Conservation (phyloP, 2,329 filamentous ascomycete genomes). For the Chaetomiaceae sp. region DNA sequence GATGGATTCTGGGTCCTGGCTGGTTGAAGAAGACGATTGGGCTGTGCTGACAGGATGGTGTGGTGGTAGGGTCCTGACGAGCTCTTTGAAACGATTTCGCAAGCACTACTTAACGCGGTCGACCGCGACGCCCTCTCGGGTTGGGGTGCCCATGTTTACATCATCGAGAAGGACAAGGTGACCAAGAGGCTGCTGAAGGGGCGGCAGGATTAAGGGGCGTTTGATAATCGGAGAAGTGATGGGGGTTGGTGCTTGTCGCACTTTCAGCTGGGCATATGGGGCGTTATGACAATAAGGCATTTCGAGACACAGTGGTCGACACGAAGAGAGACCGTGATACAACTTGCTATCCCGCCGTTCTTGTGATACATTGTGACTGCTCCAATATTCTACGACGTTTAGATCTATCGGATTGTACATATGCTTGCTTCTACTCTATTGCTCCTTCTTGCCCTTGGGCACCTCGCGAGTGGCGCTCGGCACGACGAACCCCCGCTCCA, state of each 20-base stretch:
- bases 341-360: not conserved
- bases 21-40: not conserved
- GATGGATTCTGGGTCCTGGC: not conserved
- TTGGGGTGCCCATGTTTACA: slow-evolving; percentile 98
- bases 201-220: slow-evolving; percentile 68
- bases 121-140: slow-evolving; percentile 95
- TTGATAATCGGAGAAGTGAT: not conserved
- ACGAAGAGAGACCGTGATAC: slow-evolving; percentile 9
- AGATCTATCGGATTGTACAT: slow-evolving; percentile 18
- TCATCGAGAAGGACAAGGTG: slow-evolving; percentile 99
- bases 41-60: slow-evolving; percentile 19
- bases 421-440: slow-evolving; percentile 31
- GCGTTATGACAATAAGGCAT: slow-evolving; percentile 13
- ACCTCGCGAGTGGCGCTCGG: slow-evolving; percentile 39
- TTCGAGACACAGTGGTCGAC: slow-evolving; percentile 5
- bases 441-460: slow-evolving; percentile 48
- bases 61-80: slow-evolving; percentile 70
- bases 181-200: slow-evolving; percentile 98
- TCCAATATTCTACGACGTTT: slow-evolving; percentile 14
- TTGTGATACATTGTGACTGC: not conserved
- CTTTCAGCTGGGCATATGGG: slow-evolving; percentile 1
- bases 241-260: not conserved
- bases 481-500: slow-evolving; percentile 64
- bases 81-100: slow-evolving; percentile 96
- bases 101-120: slow-evolving; percentile 89